Conservation (phyloP, 2,329 filamentous ascomycete species). For the Xylaria sp. region DNA sequence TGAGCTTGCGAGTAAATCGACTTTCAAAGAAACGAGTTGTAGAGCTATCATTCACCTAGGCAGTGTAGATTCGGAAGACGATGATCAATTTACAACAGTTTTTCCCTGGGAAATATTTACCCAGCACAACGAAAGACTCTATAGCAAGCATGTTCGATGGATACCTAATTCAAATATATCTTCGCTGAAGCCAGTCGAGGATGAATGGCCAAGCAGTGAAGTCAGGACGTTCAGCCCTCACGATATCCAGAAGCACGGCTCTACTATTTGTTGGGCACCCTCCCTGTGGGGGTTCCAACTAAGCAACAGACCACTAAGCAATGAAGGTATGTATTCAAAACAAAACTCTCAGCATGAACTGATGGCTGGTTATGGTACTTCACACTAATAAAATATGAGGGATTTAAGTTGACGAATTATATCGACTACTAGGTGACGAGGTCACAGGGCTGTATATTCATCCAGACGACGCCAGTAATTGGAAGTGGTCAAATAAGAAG, state of each 20-base stretch:
- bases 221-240: background rate
- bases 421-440: background rate
- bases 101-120: background rate
- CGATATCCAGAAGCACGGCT: background rate
- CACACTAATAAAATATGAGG: background rate
- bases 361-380: background rate
- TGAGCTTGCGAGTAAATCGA: background rate
- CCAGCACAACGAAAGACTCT: background rate
- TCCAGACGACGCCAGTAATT: background rate
- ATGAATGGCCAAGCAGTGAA: background rate
- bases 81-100: background rate
- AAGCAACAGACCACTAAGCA: background rate
- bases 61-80: too few relatives aligned
- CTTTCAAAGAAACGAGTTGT: background rate
- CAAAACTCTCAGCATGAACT: background rate
- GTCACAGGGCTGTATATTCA: background rate
- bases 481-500: background rate
- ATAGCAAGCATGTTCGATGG: conserved; percentile 1
- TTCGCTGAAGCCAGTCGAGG: background rate
- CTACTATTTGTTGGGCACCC: background rate
- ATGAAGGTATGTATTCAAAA: background rate
- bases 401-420: background rate
- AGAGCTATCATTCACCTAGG: background rate
- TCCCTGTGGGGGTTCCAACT: background rate
- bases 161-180: background rate